Base-by-base conservation (phyloP, 129 eudicot species). In the Pulicaria dysenterica region DNA sequence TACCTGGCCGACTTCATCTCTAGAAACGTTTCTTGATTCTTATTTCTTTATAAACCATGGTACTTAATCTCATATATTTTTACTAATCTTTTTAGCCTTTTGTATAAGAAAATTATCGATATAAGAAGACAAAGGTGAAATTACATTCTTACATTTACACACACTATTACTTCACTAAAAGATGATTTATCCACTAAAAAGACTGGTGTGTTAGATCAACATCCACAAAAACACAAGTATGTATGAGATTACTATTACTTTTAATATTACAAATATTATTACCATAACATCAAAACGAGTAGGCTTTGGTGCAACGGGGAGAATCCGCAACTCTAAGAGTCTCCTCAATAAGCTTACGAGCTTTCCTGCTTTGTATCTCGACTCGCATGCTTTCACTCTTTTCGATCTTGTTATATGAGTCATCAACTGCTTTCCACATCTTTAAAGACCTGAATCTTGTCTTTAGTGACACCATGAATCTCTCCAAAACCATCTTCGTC, bases 311-410 rank as follows among this genome's bases (percentile, higher is more conserved):
- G 71, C 79, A 51, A 19, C 72, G 76, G 34, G 90, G 90, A 57
- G 80, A 82, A 72, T 86, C 91, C 3, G 91, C 91, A 67, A 86
- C 65, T 54, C 50, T 77, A 58, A 86, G 87, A 66, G 91, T 86
- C 66, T 86, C 64, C 34, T 86, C 72, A 39, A 86, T 83, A 43
- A 86, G 80, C 70, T 83, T 83, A 1, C 80, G 73, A 0, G 91
- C 88, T 73, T 83, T 86, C 55, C 75, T 77, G 77, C 91, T 86
- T 51, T 78, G 77, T 5, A 86, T 80, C 55, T 86, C 91, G 14
- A 86, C 61, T 37, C 91, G 77, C 91, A 86, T 83, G 76, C 91
- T 86, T 54, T 86, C 85, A 15, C 91, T 86, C 80, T 86, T 83
- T 60, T 83, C 88, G 46, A 86, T 80, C 86, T 83, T 81, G 73